Conservation (phyloP, 495 filamentous ascomycete species). For the Trichoderma erinaceum region DNA sequence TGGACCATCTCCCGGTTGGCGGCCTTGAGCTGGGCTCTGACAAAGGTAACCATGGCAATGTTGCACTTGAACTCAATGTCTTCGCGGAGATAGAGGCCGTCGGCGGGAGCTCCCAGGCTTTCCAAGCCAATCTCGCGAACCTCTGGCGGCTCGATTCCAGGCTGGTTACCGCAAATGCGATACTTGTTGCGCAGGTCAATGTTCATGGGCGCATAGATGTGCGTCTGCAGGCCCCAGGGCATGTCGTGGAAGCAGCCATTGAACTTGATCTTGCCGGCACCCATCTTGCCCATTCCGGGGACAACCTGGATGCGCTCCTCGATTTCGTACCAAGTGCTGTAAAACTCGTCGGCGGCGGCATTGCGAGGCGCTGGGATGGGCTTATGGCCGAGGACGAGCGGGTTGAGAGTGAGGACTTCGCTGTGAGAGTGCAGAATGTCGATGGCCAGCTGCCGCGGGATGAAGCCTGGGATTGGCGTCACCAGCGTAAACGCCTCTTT, state of each 20-base stretch:
- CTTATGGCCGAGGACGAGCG: slow-evolving; percentile 61
- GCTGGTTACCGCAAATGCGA: slow-evolving; percentile 54
- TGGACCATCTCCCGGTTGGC: slow-evolving; percentile 58
- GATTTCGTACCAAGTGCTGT: slow-evolving; percentile 65
- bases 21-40: slow-evolving; percentile 63
- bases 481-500: slow-evolving; percentile 36
- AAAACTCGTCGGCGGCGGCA: slow-evolving; percentile 62
- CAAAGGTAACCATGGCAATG: slow-evolving; percentile 57
- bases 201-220: slow-evolving; percentile 61
- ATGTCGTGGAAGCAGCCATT: slow-evolving; percentile 71
- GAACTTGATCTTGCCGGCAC: slow-evolving; percentile 60
- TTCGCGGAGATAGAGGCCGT: slow-evolving; percentile 68
- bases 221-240: slow-evolving; percentile 63
- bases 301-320: slow-evolving; percentile 60
- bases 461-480: slow-evolving; percentile 31
- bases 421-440: slow-evolving; percentile 48
- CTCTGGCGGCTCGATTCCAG: slow-evolving; percentile 53
- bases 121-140: slow-evolving; percentile 49
- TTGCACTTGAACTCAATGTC: slow-evolving; percentile 72
- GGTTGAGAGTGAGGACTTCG: slow-evolving; percentile 71
- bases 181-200: slow-evolving; percentile 47
- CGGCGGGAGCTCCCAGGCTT: slow-evolving; percentile 45
- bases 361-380: slow-evolving; percentile 56
- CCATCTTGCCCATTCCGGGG: slow-evolving; percentile 53
- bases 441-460: slow-evolving; percentile 33